phyloP scores from a whole-genome alignment of 2,329 filamentous ascomycete species.

The Colletotrichum higginsianum region DNA sequence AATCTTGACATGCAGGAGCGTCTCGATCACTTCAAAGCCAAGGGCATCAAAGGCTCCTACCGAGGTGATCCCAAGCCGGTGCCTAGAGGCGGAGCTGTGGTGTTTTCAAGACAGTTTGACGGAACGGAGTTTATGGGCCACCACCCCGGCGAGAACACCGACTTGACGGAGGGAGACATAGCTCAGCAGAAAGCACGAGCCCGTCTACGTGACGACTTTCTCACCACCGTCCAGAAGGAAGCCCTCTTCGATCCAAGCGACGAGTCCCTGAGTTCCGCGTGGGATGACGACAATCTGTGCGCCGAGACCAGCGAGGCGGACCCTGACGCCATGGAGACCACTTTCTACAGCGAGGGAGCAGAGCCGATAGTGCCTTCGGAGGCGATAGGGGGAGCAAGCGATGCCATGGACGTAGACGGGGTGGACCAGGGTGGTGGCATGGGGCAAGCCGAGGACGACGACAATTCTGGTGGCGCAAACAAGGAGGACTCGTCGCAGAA shows the following conservation, averaged over 20 bases:
- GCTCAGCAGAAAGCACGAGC: not conserved
- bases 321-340: not conserved
- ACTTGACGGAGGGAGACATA: not conserved
- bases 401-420: not conserved
- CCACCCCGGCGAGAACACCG: not conserved
- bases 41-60: not conserved
- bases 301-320: constrained; percentile 19
- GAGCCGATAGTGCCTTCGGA: not conserved
- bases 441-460: not conserved
- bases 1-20: not conserved
- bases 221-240: not conserved
- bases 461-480: not conserved
- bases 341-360: not conserved
- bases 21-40: constrained; percentile 3
- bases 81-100: not conserved
- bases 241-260: constrained; percentile 11
- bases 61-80: not conserved
- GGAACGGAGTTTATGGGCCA: not conserved
- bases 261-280: not conserved
- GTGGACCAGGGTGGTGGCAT: no score
- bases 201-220: not conserved
- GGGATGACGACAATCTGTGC: not conserved
- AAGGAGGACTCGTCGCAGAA: not conserved
- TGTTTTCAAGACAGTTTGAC: constrained; percentile 3
- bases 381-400: not conserved